phyloP scores from a whole-genome alignment of 345 rosid genomes.

The Pistacia vera region DNA sequence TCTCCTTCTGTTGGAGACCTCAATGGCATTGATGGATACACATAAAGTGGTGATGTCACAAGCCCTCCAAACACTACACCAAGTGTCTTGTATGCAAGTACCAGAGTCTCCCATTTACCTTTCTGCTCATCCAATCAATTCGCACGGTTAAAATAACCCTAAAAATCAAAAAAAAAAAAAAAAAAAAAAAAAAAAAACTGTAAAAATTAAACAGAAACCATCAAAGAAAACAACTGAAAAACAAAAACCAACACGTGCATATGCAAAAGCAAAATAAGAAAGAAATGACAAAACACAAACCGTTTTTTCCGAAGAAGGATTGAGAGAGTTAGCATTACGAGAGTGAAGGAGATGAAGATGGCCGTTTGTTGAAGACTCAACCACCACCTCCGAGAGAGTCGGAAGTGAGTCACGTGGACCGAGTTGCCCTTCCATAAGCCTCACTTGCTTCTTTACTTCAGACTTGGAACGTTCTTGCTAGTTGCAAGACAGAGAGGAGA shows the following conservation, averaged over 20 bases:
- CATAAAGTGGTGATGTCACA: conserved; percentile 69
- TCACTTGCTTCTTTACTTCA: no score
- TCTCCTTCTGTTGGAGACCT: conserved; percentile 57
- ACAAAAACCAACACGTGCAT: background rate
- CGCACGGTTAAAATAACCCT: background rate
- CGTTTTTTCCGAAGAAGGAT: background rate
- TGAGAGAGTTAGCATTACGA: background rate
- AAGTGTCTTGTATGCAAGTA: conserved; percentile 58
- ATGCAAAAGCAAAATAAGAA: background rate
- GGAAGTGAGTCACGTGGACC: background rate
- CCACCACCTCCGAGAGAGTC: conserved; percentile 8
- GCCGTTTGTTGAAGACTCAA: background rate
- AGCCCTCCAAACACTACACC: conserved; percentile 83
- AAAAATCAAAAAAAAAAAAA: background rate
- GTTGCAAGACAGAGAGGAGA: no score
- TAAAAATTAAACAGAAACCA: background rate
- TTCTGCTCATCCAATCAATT: conserved; percentile 24
- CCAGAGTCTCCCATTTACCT: conserved; percentile 35
- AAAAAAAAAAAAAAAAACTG: background rate
- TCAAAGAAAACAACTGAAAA: background rate
- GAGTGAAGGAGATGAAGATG: background rate
- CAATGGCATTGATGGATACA: conserved; percentile 65
- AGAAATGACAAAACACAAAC: background rate
- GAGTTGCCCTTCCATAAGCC: conserved; percentile 9
- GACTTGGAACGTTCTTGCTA: no score